These are phyloP conservation scores for Mycena pura DNA, from an alignment of 768 basidiomycete genomes.

Conservation along the genomic window DNA sequence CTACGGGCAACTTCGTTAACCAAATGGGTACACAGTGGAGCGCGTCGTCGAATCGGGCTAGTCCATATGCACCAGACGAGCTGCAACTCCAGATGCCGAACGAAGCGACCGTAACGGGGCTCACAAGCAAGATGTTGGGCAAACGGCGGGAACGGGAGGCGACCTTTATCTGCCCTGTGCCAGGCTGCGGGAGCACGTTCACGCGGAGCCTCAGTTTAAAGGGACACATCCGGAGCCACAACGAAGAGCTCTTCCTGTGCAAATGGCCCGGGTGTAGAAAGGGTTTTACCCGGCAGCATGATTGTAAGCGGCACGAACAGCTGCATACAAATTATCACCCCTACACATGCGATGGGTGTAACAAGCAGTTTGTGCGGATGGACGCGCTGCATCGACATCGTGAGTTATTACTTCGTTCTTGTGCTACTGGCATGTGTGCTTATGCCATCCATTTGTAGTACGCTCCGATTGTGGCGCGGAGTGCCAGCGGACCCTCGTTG, in stretches of 20 bases:
- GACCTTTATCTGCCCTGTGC: conserved; percentile 81
- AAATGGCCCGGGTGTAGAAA: conserved; percentile 95
- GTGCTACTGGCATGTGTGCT: conserved; percentile 32
- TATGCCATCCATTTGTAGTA: conserved; percentile 49
- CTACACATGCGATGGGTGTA: conserved; percentile 92
- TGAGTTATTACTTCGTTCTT: conserved; percentile 52
- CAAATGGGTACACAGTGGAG: conserved; percentile 39
- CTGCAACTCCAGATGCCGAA: conserved; percentile 54
- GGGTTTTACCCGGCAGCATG: conserved; percentile 93
- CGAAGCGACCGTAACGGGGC: conserved; percentile 90
- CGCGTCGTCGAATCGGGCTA: conserved; percentile 49
- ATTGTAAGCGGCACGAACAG: conserved; percentile 96
- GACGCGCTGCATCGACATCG: conserved; percentile 94
- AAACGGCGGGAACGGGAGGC: conserved; percentile 89
- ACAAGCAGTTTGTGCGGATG: conserved; percentile 92
- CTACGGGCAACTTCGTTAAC: conserved; percentile 40
- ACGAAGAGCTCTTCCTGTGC: conserved; percentile 94
- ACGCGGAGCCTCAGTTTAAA: conserved; percentile 94
- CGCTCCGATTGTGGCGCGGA: conserved; percentile 85
- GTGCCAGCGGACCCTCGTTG: conserved; percentile 56
- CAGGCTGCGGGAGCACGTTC: conserved; percentile 86
- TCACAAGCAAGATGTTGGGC: conserved; percentile 87
- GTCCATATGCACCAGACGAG: conserved; percentile 56
- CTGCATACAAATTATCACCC: conserved; percentile 92
- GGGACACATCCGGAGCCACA: conserved; percentile 90